These are phyloP conservation scores for Leptographium lundbergii DNA, from an alignment of 2,329 filamentous ascomycete genomes.

Conservation along the genomic window DNA sequence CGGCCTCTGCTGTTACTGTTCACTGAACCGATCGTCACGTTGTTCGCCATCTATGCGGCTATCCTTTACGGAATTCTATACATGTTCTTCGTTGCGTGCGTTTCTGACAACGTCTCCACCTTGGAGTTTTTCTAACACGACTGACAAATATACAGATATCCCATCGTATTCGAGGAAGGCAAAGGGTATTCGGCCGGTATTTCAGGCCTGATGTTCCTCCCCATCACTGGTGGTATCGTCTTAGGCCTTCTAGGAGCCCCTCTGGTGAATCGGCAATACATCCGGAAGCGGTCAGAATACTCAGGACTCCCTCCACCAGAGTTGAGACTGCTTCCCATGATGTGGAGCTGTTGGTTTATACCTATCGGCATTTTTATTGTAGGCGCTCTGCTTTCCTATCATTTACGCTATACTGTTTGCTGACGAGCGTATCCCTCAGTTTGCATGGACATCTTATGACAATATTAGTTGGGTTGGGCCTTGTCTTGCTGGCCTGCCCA, in stretches of 20 bases:
- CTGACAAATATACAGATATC: neutral
- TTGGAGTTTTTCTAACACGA: neutral
- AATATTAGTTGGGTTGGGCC: conserved; percentile 21
- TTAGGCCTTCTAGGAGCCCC: conserved; percentile 27
- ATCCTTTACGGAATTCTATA: conserved; percentile 44
- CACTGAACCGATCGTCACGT: conserved; percentile 55
- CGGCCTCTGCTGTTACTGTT: conserved; percentile 57
- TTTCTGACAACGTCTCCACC: conserved; percentile 22
- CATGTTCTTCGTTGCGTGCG: conserved; percentile 39
- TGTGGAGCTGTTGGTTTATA: conserved; percentile 35
- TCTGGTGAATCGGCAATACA: conserved; percentile 24
- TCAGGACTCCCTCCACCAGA: conserved; percentile 12
- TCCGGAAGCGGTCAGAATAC: conserved; percentile 38
- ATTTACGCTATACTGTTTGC: neutral
- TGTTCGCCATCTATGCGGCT: conserved; percentile 29
- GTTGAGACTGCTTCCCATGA: conserved; percentile 25
- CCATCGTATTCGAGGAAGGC: conserved; percentile 30
- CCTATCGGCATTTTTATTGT: conserved; percentile 39
- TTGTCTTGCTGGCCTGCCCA: conserved; percentile 17
- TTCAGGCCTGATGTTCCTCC: conserved; percentile 33
- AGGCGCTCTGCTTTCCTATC: neutral
- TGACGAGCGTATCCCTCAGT: conserved; percentile 5
- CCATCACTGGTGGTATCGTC: conserved; percentile 32
- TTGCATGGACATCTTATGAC: conserved; percentile 22
- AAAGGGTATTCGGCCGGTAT: conserved; percentile 22